Conservation (phyloP, 495 filamentous ascomycete species). For the Aspergillus nanangensis region DNA sequence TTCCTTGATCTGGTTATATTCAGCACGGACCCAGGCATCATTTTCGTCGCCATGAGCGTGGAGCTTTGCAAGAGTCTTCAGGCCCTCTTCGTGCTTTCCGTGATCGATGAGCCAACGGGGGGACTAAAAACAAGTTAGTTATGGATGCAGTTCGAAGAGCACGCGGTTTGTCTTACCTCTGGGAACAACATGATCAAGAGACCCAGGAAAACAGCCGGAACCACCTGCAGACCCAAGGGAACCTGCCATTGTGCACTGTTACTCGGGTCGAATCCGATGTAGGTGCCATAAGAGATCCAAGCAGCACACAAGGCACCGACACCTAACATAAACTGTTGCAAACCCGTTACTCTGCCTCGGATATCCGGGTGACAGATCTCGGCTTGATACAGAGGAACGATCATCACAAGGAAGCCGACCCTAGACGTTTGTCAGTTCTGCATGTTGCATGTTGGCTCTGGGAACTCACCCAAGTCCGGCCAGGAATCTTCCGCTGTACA, state of each 20-base stretch:
- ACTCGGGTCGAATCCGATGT: constrained; percentile 42
- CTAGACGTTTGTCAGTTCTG: too few species aligned
- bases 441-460: too few species aligned
- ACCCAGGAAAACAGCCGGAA: constrained; percentile 37
- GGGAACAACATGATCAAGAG: constrained; percentile 43
- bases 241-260: constrained; percentile 39
- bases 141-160: background rate
- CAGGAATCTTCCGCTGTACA: constrained; percentile 40
- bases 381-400: constrained; percentile 43
- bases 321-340: constrained; percentile 45
- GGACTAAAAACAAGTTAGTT: constrained; percentile 24
- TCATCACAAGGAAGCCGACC: constrained; percentile 59
- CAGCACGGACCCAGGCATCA: constrained; percentile 40
- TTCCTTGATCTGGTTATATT: constrained; percentile 39
- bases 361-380: constrained; percentile 42
- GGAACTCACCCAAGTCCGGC: constrained; percentile 50
- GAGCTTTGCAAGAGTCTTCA: constrained; percentile 45
- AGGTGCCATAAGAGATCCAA: constrained; percentile 44
- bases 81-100: constrained; percentile 42
- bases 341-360: constrained; percentile 35
- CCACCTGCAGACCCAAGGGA: constrained; percentile 37
- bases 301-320: constrained; percentile 36
- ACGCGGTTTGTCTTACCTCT: constrained; percentile 28
- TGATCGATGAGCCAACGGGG: constrained; percentile 55
- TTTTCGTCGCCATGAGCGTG: constrained; percentile 43